A percentile compares a stretch with the other conserved stretches of the same genome.
phyloP scores from a whole-genome alignment of 331 rosid species.

The Malus hybrid region DNA sequence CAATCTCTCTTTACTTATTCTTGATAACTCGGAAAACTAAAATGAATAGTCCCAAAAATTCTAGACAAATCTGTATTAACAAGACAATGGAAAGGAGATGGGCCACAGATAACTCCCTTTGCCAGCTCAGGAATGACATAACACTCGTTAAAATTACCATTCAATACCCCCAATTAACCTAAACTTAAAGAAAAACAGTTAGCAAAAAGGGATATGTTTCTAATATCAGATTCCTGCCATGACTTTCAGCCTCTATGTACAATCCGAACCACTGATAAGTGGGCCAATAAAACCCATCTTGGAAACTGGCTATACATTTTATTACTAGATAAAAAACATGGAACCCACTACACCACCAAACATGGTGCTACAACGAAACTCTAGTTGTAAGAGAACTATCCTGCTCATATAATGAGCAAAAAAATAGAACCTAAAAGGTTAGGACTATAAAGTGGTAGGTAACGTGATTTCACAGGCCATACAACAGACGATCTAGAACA shows the following conservation, averaged over 20 bases:
- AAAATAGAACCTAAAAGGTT: neutral
- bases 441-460: neutral
- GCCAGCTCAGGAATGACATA: neutral
- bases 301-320: neutral
- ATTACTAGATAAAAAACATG: neutral
- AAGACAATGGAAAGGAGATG: neutral
- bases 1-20: neutral
- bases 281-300: neutral
- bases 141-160: neutral
- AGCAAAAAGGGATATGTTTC: neutral
- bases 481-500: neutral
- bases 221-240: neutral
- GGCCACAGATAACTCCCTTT: neutral
- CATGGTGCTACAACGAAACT: neutral
- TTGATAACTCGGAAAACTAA: neutral
- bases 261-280: neutral
- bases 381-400: neutral
- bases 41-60: no score
- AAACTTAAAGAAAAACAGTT: neutral
- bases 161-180: neutral
- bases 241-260: neutral
- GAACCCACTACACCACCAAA: neutral
- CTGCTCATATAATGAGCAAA: neutral
- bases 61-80: neutral
- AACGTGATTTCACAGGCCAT: neutral